A percentile compares a stretch with the other conserved stretches of the same genome.
Evolutionary conservation across 1,284 basidiomycete genomes (phyloP).

Genomic region (Mycosarcoma maydis): DNA sequence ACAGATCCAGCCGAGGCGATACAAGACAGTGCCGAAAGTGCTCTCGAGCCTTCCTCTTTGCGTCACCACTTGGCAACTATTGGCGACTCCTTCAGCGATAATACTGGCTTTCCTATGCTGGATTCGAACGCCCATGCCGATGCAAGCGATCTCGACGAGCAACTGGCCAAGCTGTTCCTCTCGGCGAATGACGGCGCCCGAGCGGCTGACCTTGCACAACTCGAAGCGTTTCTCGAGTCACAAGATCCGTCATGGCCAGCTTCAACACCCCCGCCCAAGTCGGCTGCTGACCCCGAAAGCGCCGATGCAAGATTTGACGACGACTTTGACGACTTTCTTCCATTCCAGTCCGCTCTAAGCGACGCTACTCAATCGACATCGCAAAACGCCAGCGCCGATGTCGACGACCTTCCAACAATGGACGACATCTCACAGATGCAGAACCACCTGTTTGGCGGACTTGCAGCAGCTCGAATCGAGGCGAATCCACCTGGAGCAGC

Average conservation of each 20-base stretch:
- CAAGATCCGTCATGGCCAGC: constrained; percentile 46
- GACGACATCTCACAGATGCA: constrained; percentile 30
- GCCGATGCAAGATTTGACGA: constrained; percentile 26
- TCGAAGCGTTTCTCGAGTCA: constrained; percentile 46
- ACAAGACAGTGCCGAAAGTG: neutral
- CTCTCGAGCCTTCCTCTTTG: neutral
- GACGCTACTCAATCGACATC: neutral
- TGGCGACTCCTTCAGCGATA: neutral
- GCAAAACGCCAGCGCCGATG: constrained; percentile 1
- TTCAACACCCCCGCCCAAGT: neutral
- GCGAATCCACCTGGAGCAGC: constrained; percentile 16
- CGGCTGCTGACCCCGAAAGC: neutral
- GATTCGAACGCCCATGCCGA: constrained; percentile 10
- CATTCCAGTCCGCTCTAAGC: constrained; percentile 21
- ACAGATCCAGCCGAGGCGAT: no score
- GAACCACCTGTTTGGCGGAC: constrained; percentile 18
- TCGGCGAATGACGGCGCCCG: constrained; percentile 1
- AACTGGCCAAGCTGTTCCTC: constrained; percentile 37
- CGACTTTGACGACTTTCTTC: constrained; percentile 47
- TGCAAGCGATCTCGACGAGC: constrained; percentile 25
- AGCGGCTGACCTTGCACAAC: constrained; percentile 24
- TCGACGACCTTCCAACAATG: constrained; percentile 17
- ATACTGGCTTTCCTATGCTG: constrained; percentile 2
- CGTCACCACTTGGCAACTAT: neutral
- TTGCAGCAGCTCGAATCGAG: constrained; percentile 12